These are phyloP conservation scores for Lachnellula suecica DNA, from an alignment of 2,329 filamentous ascomycete species.

Conservation along the genomic window DNA sequence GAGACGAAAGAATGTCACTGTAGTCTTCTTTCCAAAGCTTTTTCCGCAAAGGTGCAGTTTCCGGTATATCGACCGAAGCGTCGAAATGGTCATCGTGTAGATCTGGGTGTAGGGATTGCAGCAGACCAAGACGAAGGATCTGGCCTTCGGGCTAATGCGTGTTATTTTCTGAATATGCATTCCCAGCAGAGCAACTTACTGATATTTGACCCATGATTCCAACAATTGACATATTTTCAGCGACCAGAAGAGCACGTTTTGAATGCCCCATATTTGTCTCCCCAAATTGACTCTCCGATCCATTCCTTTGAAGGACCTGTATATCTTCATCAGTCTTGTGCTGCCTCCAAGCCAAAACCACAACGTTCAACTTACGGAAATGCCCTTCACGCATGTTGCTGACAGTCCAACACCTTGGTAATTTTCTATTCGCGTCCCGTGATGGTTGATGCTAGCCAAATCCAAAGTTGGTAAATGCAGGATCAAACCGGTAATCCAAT, in stretches of 20 bases:
- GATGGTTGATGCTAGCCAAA: neutral
- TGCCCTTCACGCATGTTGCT: neutral
- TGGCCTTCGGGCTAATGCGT: neutral
- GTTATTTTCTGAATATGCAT: neutral
- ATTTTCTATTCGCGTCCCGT: neutral
- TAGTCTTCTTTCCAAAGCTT: constrained; percentile 8
- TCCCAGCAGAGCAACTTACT: constrained; percentile 3
- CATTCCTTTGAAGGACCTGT: constrained; percentile 4
- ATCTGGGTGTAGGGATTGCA: neutral
- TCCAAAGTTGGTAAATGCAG: constrained; percentile 6
- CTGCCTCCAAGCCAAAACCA: neutral
- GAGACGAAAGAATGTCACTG: neutral
- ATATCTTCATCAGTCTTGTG: neutral
- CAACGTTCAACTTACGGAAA: neutral
- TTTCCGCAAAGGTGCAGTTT: neutral
- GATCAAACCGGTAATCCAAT: constrained; percentile 7
- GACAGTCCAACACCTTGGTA: neutral
- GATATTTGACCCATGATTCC: constrained; percentile 1
- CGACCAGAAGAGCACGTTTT: constrained; percentile 1
- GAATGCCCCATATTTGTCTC: constrained; percentile 2
- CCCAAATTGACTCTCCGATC: constrained; percentile 1
- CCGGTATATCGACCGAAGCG: neutral
- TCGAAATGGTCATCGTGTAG: neutral
- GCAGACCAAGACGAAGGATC: constrained; percentile 4
- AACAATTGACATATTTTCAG: neutral